Evolutionary conservation across 2,329 filamentous ascomycete genomes (phyloP).

Genomic region (Phaeosphaeriaceae sp.): DNA sequence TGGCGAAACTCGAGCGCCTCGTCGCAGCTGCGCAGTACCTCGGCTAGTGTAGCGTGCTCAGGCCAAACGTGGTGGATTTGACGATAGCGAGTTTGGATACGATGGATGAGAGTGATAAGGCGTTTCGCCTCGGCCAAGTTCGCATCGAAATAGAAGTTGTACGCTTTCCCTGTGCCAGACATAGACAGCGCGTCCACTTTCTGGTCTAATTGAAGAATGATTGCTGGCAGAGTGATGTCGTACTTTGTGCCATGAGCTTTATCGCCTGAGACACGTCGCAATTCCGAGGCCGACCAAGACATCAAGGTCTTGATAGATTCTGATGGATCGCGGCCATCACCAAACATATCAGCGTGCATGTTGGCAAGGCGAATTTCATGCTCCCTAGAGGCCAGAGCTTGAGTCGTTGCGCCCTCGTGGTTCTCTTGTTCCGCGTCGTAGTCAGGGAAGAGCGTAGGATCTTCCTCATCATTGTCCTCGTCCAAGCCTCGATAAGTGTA

Average conservation of each 20-base stretch:
- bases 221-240: constrained; percentile 68
- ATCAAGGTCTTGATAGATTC: constrained; percentile 37
- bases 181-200: constrained; percentile 55
- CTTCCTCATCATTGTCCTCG: constrained; percentile 77
- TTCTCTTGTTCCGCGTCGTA: constrained; percentile 64
- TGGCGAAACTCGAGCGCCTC: constrained; percentile 78
- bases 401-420: constrained; percentile 31
- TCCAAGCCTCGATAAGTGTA: constrained; percentile 86
- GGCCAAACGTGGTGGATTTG: constrained; percentile 70
- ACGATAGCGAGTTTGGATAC: constrained; percentile 74
- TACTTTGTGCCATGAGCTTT: constrained; percentile 31
- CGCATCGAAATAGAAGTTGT: constrained; percentile 89
- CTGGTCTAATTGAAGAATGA: constrained; percentile 70
- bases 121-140: constrained; percentile 79
- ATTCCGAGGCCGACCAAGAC: constrained; percentile 38
- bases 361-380: constrained; percentile 43
- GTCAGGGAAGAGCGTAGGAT: constrained; percentile 81
- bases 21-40: constrained; percentile 78
- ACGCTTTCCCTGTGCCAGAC: constrained; percentile 51
- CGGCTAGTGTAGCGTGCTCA: constrained; percentile 78
- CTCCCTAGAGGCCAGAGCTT: constrained; percentile 36
- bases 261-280: constrained; percentile 35
- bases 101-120: constrained; percentile 72
- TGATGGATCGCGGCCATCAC: constrained; percentile 21
- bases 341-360: constrained; percentile 44